Conservation (phyloP, 2,329 filamentous ascomycete genomes). For the Xylariaceae sp. region DNA sequence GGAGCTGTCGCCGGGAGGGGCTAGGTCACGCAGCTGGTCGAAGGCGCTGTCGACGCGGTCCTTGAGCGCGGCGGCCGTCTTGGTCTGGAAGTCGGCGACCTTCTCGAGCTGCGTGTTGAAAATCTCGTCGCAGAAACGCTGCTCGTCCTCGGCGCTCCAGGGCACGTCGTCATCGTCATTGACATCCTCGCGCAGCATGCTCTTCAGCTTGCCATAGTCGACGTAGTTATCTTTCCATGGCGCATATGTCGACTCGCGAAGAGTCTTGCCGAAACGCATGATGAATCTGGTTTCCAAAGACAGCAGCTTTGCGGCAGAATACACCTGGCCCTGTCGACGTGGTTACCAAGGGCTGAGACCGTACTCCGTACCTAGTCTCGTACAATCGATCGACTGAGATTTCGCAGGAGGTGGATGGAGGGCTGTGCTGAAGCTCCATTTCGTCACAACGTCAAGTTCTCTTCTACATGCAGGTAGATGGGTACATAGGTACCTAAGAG, state of each 20-base stretch:
- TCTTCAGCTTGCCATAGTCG: slow-evolving; percentile 91
- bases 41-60: slow-evolving; percentile 53
- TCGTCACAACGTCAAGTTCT: too few species aligned
- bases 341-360: background rate
- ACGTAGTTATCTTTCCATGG: slow-evolving; percentile 95
- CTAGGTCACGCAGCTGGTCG: slow-evolving; percentile 75
- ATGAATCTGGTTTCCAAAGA: slow-evolving; percentile 19
- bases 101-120: slow-evolving; percentile 94
- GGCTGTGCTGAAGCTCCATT: too few species aligned
- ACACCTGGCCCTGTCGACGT: too few species aligned
- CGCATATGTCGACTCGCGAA: slow-evolving; percentile 72
- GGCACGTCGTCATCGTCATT: slow-evolving; percentile 56
- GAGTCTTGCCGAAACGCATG: slow-evolving; percentile 93
- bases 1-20: slow-evolving; percentile 61
- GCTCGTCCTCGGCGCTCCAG: slow-evolving; percentile 95
- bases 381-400: background rate
- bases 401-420: background rate
- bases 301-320: too few species aligned
- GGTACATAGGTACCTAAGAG: too few species aligned
- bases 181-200: slow-evolving; percentile 74
- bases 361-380: too few species aligned
- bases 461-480: too few species aligned
- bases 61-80: slow-evolving; percentile 61
- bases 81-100: slow-evolving; percentile 82
- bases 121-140: slow-evolving; percentile 88